phyloP scores from a whole-genome alignment of 306 rosid species.

The Gynostemma pentaphyllum region DNA sequence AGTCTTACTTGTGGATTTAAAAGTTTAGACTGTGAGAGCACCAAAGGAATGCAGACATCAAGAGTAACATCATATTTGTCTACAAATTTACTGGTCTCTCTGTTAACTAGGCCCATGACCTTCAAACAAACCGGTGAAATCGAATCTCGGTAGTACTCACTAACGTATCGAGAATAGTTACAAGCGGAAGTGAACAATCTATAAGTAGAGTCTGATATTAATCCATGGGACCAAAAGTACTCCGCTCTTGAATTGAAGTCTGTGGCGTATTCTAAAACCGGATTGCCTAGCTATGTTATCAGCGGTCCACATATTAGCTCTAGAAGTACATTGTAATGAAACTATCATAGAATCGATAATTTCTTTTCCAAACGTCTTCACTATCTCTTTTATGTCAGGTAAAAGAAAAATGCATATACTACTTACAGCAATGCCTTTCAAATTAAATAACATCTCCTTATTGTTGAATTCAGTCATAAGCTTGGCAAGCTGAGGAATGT shows the following conservation, averaged over 20 bases:
- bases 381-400: not conserved
- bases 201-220: slow-evolving; percentile 36
- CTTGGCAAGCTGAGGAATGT: slow-evolving; percentile 47
- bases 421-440: slow-evolving; percentile 48
- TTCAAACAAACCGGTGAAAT: slow-evolving; percentile 27
- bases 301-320: too few species aligned
- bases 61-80: slow-evolving; percentile 66
- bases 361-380: too few species aligned
- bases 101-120: slow-evolving; percentile 57
- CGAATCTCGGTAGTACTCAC: slow-evolving; percentile 27
- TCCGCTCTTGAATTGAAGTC: slow-evolving; percentile 36
- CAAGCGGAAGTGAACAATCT: slow-evolving; percentile 26
- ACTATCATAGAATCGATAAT: too few species aligned
- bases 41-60: slow-evolving; percentile 63
- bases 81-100: slow-evolving; percentile 59
- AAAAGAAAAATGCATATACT: too few species aligned
- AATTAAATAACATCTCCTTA: slow-evolving; percentile 21
- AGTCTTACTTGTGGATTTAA: slow-evolving; percentile 34
- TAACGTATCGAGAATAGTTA: slow-evolving; percentile 31
- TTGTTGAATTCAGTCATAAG: slow-evolving; percentile 30
- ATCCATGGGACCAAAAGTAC: slow-evolving; percentile 39
- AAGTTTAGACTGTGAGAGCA: slow-evolving; percentile 46
- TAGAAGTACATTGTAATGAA: too few species aligned
- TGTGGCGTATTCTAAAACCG: slow-evolving; percentile 27
- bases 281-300: slow-evolving; percentile 12